Evolutionary conservation across 768 basidiomycete genomes (phyloP), one percentile per base, ranked within the genome.

Genomic region (Amanita pseudoporphyria): DNA sequence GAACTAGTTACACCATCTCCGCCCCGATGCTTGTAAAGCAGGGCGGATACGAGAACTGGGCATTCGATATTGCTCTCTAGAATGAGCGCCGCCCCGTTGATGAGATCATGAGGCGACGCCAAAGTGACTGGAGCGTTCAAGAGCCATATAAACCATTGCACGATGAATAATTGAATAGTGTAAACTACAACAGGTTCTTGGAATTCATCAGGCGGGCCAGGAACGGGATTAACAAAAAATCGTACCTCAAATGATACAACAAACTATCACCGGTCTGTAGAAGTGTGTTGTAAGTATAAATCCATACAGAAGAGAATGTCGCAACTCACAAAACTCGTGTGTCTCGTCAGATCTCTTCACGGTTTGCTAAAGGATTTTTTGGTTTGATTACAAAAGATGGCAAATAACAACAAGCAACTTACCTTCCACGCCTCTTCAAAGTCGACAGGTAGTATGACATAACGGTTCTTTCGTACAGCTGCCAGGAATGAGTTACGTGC

Each of bases 361-460:
- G 30, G 84, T 88, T 86, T 92, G 86, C 93, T 96, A 72, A 59
- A 66, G 65, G 59, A 22, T 62, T 70, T 61, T 60, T 57, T 59
- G 38, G 47, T 52, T 63, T 59, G 59, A 44, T 53, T 55, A 43
- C 46, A 57, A 56, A 57, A 51, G 54, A 56, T 52, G 53, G 60
- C 69, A 76, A 76, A 73, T 62, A 78, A 56, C 28, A 56, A 62
- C 72, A 82, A 84, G 81, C 56, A 76, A 79, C 88, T 61, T 57
- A 95, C 93, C 78, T 97, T 98, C 94, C 94, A 99, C 62, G 93
- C 93, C 67, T 98, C 95, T 64, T 99, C 96, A 60, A 99, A 98
- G 76, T 99, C 96, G 12, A 86, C 79, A 0, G 96, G 95, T 18
- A 98, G 72, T 62, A 99, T 94, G 40, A 99, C 81, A 69, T 99